Percentiles rank a stretch among this genome's conserved stretches.
Evolutionary conservation across 345 rosid genomes (phyloP).

Genomic region (Murraya paniculata): DNA sequence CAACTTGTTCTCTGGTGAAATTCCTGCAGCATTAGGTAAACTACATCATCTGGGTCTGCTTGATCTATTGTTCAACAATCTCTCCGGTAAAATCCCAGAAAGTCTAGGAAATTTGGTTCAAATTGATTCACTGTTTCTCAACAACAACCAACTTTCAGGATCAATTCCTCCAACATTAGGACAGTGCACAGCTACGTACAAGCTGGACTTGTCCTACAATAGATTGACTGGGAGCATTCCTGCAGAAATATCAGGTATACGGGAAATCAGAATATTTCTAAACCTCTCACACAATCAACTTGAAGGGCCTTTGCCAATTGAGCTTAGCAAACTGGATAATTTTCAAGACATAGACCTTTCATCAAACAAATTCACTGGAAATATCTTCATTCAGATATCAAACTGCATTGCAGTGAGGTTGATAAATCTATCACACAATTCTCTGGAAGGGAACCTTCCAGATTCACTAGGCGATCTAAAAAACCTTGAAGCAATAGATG

Average conservation of each 20-base stretch:
- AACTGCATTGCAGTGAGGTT: constrained; percentile 38
- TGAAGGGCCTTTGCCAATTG: constrained; percentile 48
- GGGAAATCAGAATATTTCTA: constrained; percentile 36
- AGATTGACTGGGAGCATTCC: constrained; percentile 47
- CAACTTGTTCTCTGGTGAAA: constrained; percentile 36
- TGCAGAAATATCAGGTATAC: constrained; percentile 30
- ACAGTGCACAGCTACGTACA: constrained; percentile 33
- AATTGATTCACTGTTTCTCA: constrained; percentile 33
- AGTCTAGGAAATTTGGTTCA: constrained; percentile 33
- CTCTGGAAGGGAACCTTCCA: constrained; percentile 46
- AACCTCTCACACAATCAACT: constrained; percentile 49
- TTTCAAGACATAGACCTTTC: constrained; percentile 55
- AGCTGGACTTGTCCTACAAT: constrained; percentile 47
- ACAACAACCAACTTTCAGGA: constrained; percentile 52
- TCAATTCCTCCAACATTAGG: constrained; percentile 40
- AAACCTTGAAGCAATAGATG: constrained; percentile 44
- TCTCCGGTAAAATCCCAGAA: constrained; percentile 44
- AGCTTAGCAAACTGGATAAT: constrained; percentile 51
- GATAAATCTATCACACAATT: constrained; percentile 42
- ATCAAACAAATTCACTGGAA: constrained; percentile 43
- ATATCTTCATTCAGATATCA: constrained; percentile 40
- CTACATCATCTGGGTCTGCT: constrained; percentile 34
- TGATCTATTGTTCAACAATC: constrained; percentile 44
- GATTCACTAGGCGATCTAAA: constrained; percentile 39
- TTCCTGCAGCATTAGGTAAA: constrained; percentile 40